Evolutionary conservation across 495 filamentous ascomycete species (phyloP).

Genomic region (Achaetomiella virescens): DNA sequence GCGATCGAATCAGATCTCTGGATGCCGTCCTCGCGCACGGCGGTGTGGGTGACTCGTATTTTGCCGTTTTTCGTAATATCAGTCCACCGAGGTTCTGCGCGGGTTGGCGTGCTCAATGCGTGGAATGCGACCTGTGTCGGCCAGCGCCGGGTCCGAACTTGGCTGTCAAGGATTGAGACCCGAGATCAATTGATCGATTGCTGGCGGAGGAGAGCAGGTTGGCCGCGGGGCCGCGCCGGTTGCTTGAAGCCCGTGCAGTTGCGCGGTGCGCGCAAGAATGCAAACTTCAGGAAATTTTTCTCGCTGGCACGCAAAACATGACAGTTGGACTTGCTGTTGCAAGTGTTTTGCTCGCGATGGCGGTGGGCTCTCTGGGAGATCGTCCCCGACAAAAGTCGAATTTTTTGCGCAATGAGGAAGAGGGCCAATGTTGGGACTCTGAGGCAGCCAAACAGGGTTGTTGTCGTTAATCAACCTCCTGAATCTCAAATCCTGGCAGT

Average conservation of each 20-base stretch:
- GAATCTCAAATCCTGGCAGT: constrained; percentile 16
- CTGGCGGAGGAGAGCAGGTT: neutral
- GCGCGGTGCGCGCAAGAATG: neutral
- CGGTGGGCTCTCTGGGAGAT: neutral
- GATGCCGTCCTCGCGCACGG: neutral
- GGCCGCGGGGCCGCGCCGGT: neutral
- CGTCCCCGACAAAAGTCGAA: too few species aligned
- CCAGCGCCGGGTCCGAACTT: neutral
- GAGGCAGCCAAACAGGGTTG: neutral
- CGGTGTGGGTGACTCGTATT: too few species aligned
- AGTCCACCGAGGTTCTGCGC: neutral
- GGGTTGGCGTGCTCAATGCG: neutral
- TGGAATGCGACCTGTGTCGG: neutral
- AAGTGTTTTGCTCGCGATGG: neutral
- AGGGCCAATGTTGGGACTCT: neutral
- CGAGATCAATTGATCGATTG: neutral
- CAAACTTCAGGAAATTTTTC: neutral
- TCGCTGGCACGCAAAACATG: neutral
- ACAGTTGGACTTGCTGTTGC: neutral
- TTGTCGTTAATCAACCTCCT: constrained; percentile 3
- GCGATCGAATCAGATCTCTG: neutral
- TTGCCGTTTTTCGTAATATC: neutral
- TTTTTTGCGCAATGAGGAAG: neutral
- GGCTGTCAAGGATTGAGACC: neutral
- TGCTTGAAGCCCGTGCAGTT: neutral